Conservation (phyloP, 2,329 filamentous ascomycete genomes). For the Pestalotiopsis sp. region DNA sequence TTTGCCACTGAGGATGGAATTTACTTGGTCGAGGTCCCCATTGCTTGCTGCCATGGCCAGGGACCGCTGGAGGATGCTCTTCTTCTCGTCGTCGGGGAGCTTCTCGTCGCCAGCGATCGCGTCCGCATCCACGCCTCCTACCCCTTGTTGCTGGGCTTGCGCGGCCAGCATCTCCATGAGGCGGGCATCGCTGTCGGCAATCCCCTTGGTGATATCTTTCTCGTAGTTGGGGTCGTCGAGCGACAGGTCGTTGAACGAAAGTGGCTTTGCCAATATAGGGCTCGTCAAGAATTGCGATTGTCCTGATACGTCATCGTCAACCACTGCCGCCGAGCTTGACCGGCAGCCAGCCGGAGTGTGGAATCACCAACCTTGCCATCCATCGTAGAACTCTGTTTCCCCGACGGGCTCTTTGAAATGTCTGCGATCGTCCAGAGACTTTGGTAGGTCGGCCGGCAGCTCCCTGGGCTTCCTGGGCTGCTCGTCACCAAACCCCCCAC, state of each 20-base stretch:
- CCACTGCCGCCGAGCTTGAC: slow-evolving; percentile 9
- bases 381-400: slow-evolving; percentile 98
- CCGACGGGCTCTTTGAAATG: slow-evolving; percentile 66
- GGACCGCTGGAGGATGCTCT: slow-evolving; percentile 78
- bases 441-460: slow-evolving; percentile 86
- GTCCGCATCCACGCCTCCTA: slow-evolving; percentile 76
- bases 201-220: slow-evolving; percentile 61
- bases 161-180: slow-evolving; percentile 96
- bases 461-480: slow-evolving; percentile 46
- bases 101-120: slow-evolving; percentile 75
- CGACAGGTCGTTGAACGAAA: slow-evolving; percentile 80
- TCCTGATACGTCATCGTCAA: slow-evolving; percentile 53
- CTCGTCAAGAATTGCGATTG: slow-evolving; percentile 94
- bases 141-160: slow-evolving; percentile 83
- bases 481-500: slow-evolving; percentile 44
- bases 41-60: slow-evolving; percentile 97
- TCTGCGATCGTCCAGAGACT: slow-evolving; percentile 85
- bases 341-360: slow-evolving; percentile 1
- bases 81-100: slow-evolving; percentile 76
- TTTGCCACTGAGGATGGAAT: slow-evolving; percentile 73
- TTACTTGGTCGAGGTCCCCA: slow-evolving; percentile 82
- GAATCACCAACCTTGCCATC: slow-evolving; percentile 78
- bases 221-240: slow-evolving; percentile 79
- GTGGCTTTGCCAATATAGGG: slow-evolving; percentile 80
- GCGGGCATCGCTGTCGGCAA: slow-evolving; percentile 78